These are phyloP conservation scores for Prillingera fragicola DNA, from an alignment of 1,284 basidiomycete species.

Conservation along the genomic window DNA sequence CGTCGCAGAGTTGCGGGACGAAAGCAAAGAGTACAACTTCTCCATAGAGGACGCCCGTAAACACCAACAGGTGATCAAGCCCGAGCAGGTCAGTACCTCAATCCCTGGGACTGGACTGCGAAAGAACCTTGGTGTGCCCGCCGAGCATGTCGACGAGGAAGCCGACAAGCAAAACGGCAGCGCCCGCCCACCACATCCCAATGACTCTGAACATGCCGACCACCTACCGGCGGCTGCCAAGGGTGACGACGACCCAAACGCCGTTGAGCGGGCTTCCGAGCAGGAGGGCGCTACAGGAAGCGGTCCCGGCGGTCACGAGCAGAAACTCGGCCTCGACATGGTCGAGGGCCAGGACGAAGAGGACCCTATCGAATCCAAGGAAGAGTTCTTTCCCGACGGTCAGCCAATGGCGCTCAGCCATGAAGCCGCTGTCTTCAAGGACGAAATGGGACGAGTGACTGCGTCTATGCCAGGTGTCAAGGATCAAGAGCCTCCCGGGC, in stretches of 20 bases:
- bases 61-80: too few relatives aligned
- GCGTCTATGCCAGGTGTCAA: constrained; percentile 29
- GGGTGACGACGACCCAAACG: constrained; percentile 11
- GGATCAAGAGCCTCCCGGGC: constrained; percentile 36
- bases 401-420: neutral
- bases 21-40: too few relatives aligned
- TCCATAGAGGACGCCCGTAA: too few relatives aligned
- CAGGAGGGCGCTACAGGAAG: constrained; percentile 33
- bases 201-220: neutral
- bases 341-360: constrained; percentile 10
- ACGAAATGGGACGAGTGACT: constrained; percentile 30
- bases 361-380: neutral
- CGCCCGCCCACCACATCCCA: neutral
- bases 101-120: constrained; percentile 10
- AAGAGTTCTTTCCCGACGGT: constrained; percentile 1
- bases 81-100: constrained; percentile 3
- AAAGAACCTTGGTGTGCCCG: too few relatives aligned
- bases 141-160: neutral
- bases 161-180: neutral
- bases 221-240: constrained; percentile 24
- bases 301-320: constrained; percentile 33
- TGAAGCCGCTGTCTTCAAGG: constrained; percentile 8
- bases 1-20: too few relatives aligned
- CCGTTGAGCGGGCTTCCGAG: constrained; percentile 10
- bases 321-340: constrained; percentile 1